Base-by-base conservation (phyloP, 306 rosid genomes). In the Vicia villosa region DNA sequence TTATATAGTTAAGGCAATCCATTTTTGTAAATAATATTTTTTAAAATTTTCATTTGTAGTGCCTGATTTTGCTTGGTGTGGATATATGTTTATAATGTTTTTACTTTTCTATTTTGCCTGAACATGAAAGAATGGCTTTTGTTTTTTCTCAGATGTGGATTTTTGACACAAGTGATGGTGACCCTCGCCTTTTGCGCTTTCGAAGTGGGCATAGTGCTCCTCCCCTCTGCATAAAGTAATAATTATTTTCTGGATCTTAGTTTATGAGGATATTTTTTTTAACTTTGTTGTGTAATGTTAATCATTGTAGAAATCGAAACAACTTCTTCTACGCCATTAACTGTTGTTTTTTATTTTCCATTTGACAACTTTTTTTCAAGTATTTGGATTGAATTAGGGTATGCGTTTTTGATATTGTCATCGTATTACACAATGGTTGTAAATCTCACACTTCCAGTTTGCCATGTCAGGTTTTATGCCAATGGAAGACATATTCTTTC, bases 171-270 rank as follows among this genome's bases (percentile, higher is more conserved):
- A 90, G 85, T 43, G 98, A 90, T 67, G 96, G 98, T 71, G 96
- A 90, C 74, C 91, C 97, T 72, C 94, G 93, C 34, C 95, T 93
- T 73, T 55, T 88, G 63, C 90, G 96, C 61, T 93, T 93, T 79
- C 86, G 96, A 79, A 83, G 92, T 65, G 98, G 97, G 30, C 98
- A 94, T 38, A 90, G 97, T 81, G 97, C 98, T 70, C 95, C 98
- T 74, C 98, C 98, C 40, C 87, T 82, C 49, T 90, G 97, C 86
- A 88, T 90, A 72, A 88, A 86, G 98, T 94, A 80, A 81, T 68
- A 62, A n/a, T 73, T 36, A 52, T 81, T 72, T 80, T 67, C 65
- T 62, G 1, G 36, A 50, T 58, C 32, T 69, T 72, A 28, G 51
- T 80, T 63, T 69, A 77, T 69, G 46, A 16, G 61, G 67, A 62